Evolutionary conservation across 495 filamentous ascomycete genomes (phyloP).

Genomic region (Annulohypoxylon bovei): DNA sequence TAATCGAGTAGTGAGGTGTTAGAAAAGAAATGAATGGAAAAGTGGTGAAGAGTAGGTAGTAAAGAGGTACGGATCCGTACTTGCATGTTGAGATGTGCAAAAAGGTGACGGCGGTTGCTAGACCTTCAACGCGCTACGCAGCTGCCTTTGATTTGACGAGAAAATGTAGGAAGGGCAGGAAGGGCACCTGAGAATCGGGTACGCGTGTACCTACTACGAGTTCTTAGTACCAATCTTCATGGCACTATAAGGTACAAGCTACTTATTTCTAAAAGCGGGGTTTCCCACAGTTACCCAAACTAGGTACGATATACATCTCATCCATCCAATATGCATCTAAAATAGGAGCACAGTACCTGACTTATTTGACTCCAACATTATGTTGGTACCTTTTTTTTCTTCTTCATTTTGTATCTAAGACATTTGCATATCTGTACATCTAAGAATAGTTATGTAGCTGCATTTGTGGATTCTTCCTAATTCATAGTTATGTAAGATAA

Average conservation of each 20-base stretch:
- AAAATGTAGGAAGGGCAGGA: conserved; percentile 16
- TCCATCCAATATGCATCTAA: too few species aligned
- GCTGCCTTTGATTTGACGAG: conserved; percentile 44
- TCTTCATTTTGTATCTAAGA: too few species aligned
- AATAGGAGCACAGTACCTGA: too few species aligned
- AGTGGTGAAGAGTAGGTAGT: conserved; percentile 27
- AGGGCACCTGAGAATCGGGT: conserved; percentile 1
- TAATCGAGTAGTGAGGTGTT: background rate
- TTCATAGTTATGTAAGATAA: background rate
- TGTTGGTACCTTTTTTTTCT: too few species aligned
- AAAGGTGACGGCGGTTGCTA: conserved; percentile 43
- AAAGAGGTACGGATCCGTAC: conserved; percentile 12
- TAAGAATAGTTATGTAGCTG: too few species aligned
- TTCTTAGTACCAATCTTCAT: background rate
- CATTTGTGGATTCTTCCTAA: too few species aligned
- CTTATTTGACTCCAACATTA: too few species aligned
- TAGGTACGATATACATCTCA: background rate
- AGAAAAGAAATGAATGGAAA: conserved; percentile 16
- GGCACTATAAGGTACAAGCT: background rate
- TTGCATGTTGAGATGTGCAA: conserved; percentile 35
- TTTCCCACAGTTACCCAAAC: background rate
- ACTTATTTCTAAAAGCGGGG: conserved; percentile 13
- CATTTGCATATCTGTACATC: too few species aligned
- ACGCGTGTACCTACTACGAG: conserved; percentile 6
- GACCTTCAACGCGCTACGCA: conserved; percentile 47